Conservation (phyloP, 768 basidiomycete species). For the Inosperma sp. region DNA sequence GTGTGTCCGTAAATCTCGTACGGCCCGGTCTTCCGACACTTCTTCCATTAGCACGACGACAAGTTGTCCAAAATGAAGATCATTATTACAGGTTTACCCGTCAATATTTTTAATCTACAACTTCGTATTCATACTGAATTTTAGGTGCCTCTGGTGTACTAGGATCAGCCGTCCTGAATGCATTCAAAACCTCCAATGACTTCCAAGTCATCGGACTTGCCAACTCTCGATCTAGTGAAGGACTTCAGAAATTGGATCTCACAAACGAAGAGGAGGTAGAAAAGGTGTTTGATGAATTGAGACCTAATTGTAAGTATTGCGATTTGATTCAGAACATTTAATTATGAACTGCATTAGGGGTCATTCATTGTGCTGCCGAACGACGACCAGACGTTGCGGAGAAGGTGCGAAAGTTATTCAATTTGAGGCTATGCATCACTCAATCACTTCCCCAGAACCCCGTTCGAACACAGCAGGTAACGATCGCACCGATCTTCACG, state of each 20-base stretch:
- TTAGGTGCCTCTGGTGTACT: constrained; percentile 90
- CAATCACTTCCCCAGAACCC: constrained; percentile 49
- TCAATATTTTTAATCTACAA: neutral
- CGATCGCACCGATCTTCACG: neutral
- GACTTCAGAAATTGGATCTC: constrained; percentile 61
- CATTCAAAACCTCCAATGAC: constrained; percentile 49
- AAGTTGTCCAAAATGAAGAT: constrained; percentile 38
- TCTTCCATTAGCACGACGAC: neutral
- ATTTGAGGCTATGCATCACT: neutral
- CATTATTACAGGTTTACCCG: constrained; percentile 51
- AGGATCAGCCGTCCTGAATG: constrained; percentile 69
- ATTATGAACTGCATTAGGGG: constrained; percentile 44
- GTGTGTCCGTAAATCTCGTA: too few relatives aligned
- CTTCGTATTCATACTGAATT: neutral
- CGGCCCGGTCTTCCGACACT: too few relatives aligned
- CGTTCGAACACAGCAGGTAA: constrained; percentile 57
- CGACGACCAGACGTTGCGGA: constrained; percentile 90
- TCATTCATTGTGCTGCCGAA: constrained; percentile 96
- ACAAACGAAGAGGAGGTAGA: constrained; percentile 53
- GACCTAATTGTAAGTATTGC: constrained; percentile 56
- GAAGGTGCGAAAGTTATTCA: constrained; percentile 52
- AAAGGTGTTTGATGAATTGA: constrained; percentile 48
- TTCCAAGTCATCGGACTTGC: constrained; percentile 65
- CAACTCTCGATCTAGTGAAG: constrained; percentile 55
- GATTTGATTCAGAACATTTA: neutral